phyloP scores from a whole-genome alignment of 208 protist species.

The Angomonas deanei region DNA sequence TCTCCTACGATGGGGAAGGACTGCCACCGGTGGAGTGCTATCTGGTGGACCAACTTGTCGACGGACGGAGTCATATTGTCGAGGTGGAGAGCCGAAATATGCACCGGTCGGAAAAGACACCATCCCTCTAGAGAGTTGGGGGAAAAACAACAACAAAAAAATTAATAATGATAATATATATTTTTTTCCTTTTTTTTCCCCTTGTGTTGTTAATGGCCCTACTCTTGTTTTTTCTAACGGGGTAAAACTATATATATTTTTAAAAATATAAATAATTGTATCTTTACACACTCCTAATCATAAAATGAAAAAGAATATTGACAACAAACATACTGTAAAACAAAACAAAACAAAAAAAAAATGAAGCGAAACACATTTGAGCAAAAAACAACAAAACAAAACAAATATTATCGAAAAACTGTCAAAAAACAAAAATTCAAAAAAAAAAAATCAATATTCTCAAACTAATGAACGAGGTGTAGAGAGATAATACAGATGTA shows the following conservation, averaged over 20 bases:
- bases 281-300: neutral
- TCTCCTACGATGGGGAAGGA: constrained; percentile 91
- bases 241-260: neutral
- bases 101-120: neutral
- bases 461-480: no score
- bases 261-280: neutral
- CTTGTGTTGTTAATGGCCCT: neutral
- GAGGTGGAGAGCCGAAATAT: constrained; percentile 14
- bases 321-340: neutral
- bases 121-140: constrained; percentile 13
- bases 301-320: constrained; percentile 4
- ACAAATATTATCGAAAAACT: constrained; percentile 12
- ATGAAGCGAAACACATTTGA: neutral
- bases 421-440: no score
- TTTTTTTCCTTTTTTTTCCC: constrained; percentile 10
- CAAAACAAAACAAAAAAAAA: constrained; percentile 18
- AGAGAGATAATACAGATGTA: no score
- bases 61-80: constrained; percentile 13
- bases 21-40: constrained; percentile 21
- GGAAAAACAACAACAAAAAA: constrained; percentile 10
- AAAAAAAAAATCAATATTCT: no score
- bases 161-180: constrained; percentile 1
- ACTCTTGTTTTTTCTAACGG: constrained; percentile 1
- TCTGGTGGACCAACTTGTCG: constrained; percentile 27
- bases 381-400: constrained; percentile 12